Evolutionary conservation across 768 basidiomycete species (phyloP), one percentile per base, ranked within the genome.

Genomic region (Termitomyces heimii): DNA sequence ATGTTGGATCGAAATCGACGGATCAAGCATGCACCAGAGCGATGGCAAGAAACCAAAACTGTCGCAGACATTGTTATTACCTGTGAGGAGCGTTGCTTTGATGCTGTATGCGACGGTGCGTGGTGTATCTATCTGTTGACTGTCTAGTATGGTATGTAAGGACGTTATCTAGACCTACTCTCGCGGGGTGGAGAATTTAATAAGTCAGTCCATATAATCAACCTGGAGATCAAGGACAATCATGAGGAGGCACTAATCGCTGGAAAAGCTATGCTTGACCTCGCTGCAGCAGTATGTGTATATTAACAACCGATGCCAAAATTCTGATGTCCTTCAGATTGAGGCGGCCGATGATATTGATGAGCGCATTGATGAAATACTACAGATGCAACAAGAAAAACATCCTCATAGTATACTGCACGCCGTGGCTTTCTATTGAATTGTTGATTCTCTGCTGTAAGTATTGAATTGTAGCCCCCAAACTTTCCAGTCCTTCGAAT

Each of bases 141-240:
- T 47, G 50, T 29, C 20, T 13, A 34, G 31, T 18, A 35, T 55
- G 37, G 12, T 29, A 29, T 35, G 13, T 7, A 28, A 29, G n/a
- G 5, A 6, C 9, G 31, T 13, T 6, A n/a, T 48, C 3, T 60
- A 94, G 97, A 99, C 73, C 75, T 99, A 14, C 76, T 98, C 57
- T 73, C 79, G 32, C 82, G 92, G 62, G 94, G 94, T 29, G 92
- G 97, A 4, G 95, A 98, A 56, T 87, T 85, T 67, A 98, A 94
- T 74, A 87, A 87, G 59, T 90, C 95, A 2, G 94, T 98, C 18
- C 97, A 99, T 71, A 71, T 99, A 43, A 92, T 99, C 66, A 99
- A 99, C 71, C 83, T 98, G 59, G 97, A 99, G 68, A 98, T 98
- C 73, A 97, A 92, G 75, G 97, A 99, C 73, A 98, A 97, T 67